Evolutionary conservation across 805 yeast species (phyloP).

Genomic region (Monosporozyma aquatica): DNA sequence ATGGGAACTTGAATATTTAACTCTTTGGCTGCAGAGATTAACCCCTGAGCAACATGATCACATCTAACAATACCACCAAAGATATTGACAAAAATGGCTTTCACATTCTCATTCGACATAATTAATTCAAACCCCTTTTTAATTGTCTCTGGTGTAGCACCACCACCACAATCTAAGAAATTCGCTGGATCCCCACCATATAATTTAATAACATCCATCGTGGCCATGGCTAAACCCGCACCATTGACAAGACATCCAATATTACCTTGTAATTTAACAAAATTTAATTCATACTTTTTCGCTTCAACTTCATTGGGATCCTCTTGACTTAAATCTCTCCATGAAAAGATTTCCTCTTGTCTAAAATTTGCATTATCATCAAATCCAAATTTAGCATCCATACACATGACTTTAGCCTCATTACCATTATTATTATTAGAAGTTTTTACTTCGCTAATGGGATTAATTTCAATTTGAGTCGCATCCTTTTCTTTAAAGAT

Average conservation of each 20-base stretch:
- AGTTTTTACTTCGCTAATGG: constrained; percentile 87
- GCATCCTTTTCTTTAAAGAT: constrained; percentile 89
- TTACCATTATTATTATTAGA: constrained; percentile 24
- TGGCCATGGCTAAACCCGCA: constrained; percentile 99
- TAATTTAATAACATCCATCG: constrained; percentile 97
- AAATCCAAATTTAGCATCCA: constrained; percentile 98
- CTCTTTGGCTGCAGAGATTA: constrained; percentile 89
- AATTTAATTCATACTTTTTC: constrained; percentile 80
- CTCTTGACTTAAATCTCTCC: constrained; percentile 98
- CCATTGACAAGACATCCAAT: constrained; percentile 99
- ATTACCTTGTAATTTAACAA: constrained; percentile 96
- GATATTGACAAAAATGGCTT: constrained; percentile 95
- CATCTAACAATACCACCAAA: constrained; percentile 99
- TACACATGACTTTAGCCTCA: constrained; percentile 65
- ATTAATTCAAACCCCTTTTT: constrained; percentile 94
- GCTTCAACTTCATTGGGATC: constrained; percentile 96
- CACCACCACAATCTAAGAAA: constrained; percentile 99
- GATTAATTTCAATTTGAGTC: constrained; percentile 97
- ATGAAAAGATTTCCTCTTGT: constrained; percentile 75
- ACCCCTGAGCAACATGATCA: constrained; percentile 96
- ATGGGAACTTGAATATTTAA: constrained; percentile 87
- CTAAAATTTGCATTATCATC: constrained; percentile 95
- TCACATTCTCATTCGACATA: constrained; percentile 77
- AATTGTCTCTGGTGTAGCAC: constrained; percentile 97
- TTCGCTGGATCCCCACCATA: constrained; percentile 99